Percentiles rank a stretch among this genome's conserved stretches.
Conservation (phyloP, 1,284 basidiomycete species). For the Irpex sp. region DNA sequence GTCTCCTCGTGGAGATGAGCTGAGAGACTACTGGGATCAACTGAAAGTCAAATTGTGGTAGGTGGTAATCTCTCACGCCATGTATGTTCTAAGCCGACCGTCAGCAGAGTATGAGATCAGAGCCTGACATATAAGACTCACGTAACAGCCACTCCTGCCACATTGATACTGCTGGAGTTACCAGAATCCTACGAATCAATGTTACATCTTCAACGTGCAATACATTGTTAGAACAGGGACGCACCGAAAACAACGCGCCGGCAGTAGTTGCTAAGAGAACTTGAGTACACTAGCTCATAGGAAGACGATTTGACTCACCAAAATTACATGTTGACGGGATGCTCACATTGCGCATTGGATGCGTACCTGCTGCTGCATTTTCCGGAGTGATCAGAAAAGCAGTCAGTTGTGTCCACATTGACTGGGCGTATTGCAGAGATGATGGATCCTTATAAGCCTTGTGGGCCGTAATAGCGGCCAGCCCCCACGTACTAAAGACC, state of each 20-base stretch:
- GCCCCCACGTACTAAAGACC: not conserved
- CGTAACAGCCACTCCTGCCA: not conserved
- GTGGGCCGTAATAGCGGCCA: not conserved
- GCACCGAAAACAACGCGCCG: constrained; percentile 5
- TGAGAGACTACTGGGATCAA: not conserved
- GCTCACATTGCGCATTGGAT: not conserved
- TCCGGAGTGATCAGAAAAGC: not conserved
- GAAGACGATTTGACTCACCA: not conserved
- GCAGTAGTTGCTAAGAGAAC: constrained; percentile 1
- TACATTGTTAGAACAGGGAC: not conserved
- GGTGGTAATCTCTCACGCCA: not conserved
- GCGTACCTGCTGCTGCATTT: not conserved
- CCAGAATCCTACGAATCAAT: no score
- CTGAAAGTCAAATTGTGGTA: no score
- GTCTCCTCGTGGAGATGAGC: not conserved
- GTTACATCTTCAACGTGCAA: not conserved
- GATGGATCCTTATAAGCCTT: not conserved
- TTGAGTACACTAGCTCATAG: no score
- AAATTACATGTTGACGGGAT: not conserved
- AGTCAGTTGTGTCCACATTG: not conserved
- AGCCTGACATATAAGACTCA: not conserved
- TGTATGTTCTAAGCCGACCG: not conserved
- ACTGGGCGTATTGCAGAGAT: not conserved
- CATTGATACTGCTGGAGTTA: not conserved
- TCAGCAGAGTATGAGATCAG: not conserved